A percentile compares a stretch with the other conserved stretches of the same genome.
Conservation (phyloP, 2,329 filamentous ascomycete genomes). For the Pseudopyrenochaeta lycopersici region DNA sequence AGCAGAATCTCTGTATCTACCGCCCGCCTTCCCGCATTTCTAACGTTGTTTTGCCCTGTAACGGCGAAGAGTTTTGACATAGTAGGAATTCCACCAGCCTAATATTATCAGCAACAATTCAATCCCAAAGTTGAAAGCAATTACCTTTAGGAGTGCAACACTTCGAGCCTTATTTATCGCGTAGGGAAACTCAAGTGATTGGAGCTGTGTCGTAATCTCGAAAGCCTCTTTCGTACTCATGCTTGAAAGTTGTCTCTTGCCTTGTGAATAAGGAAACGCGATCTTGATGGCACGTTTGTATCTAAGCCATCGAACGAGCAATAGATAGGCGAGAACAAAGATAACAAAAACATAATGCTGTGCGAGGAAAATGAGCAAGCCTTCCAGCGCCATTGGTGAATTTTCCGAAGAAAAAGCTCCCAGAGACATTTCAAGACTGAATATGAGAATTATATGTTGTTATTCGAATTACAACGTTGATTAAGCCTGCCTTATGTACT, state of each 20-base stretch:
- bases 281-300: slow-evolving; percentile 12
- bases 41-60: slow-evolving; percentile 24
- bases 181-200: slow-evolving; percentile 46
- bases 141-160: slow-evolving; percentile 40
- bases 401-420: background rate
- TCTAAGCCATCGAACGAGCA: background rate
- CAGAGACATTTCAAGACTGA: too few relatives aligned
- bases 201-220: slow-evolving; percentile 34
- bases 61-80: slow-evolving; percentile 31
- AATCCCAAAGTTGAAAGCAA: background rate
- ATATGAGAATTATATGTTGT: too few relatives aligned
- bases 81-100: slow-evolving; percentile 29
- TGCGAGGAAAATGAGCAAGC: background rate
- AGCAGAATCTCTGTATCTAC: slow-evolving; percentile 36
- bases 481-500: too few relatives aligned
- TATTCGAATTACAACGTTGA: background rate
- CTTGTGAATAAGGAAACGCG: slow-evolving; percentile 14
- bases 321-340: background rate
- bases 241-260: slow-evolving; percentile 29
- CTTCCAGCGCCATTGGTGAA: background rate
- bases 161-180: slow-evolving; percentile 34
- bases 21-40: slow-evolving; percentile 27
- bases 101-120: background rate
- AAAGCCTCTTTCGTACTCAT: slow-evolving; percentile 45
- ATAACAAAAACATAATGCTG: background rate